Evolutionary conservation across 257 asterid genomes (phyloP).

Genomic region (Verbena officinalis): DNA sequence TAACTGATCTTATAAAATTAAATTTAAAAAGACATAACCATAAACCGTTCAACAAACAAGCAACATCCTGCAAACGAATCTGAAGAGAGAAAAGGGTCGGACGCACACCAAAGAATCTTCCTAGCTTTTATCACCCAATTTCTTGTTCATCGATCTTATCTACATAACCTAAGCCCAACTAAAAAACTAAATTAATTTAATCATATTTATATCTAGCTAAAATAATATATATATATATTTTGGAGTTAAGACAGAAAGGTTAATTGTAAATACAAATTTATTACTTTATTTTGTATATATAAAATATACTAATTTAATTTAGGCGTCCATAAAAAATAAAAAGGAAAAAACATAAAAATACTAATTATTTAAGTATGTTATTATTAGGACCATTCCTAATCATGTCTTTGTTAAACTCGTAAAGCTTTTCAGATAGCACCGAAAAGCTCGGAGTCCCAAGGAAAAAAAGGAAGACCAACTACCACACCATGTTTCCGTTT

Average conservation of each 20-base stretch:
- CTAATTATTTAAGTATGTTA: background rate
- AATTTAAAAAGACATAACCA: background rate
- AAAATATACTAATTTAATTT: too few species aligned
- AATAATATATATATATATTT: too few species aligned
- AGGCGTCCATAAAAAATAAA: too few species aligned
- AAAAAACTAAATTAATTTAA: background rate
- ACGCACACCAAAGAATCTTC: constrained; percentile 41
- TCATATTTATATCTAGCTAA: background rate
- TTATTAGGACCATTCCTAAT: background rate
- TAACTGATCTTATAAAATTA: too few species aligned
- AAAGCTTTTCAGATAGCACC: constrained; percentile 11
- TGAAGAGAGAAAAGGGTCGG: constrained; percentile 20
- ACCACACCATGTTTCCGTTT: constrained; percentile 58
- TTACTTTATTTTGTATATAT: too few species aligned
- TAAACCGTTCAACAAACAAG: constrained; percentile 49
- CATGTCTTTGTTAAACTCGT: background rate
- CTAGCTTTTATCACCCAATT: constrained; percentile 33
- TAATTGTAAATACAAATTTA: too few species aligned
- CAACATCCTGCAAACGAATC: constrained; percentile 39
- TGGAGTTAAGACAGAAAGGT: too few species aligned
- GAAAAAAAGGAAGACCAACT: constrained; percentile 24
- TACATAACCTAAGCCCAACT: constrained; percentile 40
- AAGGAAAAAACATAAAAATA: background rate
- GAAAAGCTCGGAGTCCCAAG: constrained; percentile 31
- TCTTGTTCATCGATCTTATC: constrained; percentile 46